Percentiles rank a stretch among this genome's conserved stretches.
These are phyloP conservation scores for Synchytrium microbalum DNA, from an alignment of 371 early-diverging fungal genomes.

Conservation along the genomic window DNA sequence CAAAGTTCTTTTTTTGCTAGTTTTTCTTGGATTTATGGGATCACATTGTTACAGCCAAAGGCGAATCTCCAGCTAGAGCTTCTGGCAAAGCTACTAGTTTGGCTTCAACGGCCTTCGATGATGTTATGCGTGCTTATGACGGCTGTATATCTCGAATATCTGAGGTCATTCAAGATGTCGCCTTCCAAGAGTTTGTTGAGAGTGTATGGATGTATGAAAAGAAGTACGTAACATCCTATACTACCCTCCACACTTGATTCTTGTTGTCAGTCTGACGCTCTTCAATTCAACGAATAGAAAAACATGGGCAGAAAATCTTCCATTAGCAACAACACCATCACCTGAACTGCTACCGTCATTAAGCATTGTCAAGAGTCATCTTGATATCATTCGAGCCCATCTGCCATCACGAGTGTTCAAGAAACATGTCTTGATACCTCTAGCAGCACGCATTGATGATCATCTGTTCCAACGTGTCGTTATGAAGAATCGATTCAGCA, in stretches of 20 bases:
- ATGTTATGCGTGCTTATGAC: constrained; percentile 34
- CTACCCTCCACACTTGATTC: background rate
- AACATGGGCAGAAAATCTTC: background rate
- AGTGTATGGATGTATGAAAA: constrained; percentile 48
- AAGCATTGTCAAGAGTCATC: constrained; percentile 37
- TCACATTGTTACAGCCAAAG: constrained; percentile 13
- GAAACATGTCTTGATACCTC: constrained; percentile 12
- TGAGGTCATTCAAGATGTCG: constrained; percentile 44
- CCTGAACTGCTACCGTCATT: constrained; percentile 54
- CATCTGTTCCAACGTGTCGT: constrained; percentile 54
- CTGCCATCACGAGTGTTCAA: constrained; percentile 28
- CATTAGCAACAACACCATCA: constrained; percentile 27
- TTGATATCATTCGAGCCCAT: constrained; percentile 36
- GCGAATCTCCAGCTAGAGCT: no score
- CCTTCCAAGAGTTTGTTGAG: constrained; percentile 51
- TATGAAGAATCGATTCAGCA: constrained; percentile 49
- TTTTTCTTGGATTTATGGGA: constrained; percentile 49
- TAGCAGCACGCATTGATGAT: constrained; percentile 51
- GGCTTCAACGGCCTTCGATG: constrained; percentile 40
- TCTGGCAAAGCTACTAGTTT: constrained; percentile 21
- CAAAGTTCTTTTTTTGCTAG: constrained; percentile 22
- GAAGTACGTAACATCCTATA: constrained; percentile 36
- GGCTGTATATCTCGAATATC: constrained; percentile 39
- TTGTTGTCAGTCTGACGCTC: background rate
- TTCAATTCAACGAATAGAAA: background rate